phyloP scores from a whole-genome alignment of 148 eudicot genomes.

The Rhododendron kiyosumense region DNA sequence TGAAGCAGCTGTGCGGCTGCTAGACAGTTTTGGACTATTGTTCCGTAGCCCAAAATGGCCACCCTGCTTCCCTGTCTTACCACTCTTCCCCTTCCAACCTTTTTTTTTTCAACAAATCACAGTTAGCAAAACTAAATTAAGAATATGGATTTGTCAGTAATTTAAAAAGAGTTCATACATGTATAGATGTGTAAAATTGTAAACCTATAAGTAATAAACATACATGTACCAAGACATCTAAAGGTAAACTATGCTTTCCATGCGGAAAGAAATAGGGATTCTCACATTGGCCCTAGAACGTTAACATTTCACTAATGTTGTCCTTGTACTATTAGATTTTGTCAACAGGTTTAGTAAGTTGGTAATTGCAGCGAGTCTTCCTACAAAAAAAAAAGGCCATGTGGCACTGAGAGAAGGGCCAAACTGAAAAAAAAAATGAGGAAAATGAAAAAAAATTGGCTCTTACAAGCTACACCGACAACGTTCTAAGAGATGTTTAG shows the following conservation, averaged over 20 bases:
- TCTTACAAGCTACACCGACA: neutral
- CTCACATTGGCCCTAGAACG: neutral
- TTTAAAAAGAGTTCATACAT: too few relatives aligned
- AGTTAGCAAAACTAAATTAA: conserved; percentile 3
- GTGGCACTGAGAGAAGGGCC: neutral
- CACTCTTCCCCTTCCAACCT: conserved; percentile 37
- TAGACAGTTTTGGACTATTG: conserved; percentile 32
- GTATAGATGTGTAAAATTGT: neutral
- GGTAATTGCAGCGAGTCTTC: neutral
- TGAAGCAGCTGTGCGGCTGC: conserved; percentile 27
- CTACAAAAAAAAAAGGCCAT: neutral
- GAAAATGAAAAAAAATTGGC: neutral
- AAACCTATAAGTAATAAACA: neutral
- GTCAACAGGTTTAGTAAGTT: neutral
- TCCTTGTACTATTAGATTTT: neutral
- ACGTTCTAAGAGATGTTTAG: neutral
- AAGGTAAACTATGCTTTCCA: neutral
- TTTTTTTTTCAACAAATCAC: neutral
- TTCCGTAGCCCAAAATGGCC: conserved; percentile 39
- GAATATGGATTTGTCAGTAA: neutral
- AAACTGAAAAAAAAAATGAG: neutral
- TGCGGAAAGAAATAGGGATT: neutral
- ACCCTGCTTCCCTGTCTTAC: conserved; percentile 34
- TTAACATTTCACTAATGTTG: neutral
- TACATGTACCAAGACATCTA: neutral